Conservation (phyloP, 1,139 yeast species). For the Meyerozyma sp. region DNA sequence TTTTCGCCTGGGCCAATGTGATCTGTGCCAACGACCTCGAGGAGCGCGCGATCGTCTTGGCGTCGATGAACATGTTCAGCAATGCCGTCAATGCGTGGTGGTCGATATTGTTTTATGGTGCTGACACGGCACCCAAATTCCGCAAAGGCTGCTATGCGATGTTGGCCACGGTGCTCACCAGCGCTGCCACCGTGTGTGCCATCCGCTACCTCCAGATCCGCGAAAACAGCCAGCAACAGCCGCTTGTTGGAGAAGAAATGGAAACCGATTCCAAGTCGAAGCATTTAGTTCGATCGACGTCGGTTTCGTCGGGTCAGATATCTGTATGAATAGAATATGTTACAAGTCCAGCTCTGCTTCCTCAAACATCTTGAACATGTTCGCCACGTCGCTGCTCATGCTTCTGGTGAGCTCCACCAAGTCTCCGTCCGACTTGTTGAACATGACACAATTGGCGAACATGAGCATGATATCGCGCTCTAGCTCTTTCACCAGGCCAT, state of each 20-base stretch:
- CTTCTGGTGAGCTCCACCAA: slow-evolving; percentile 58
- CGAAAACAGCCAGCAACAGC: not conserved
- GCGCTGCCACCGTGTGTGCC: slow-evolving; percentile 3
- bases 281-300: not conserved
- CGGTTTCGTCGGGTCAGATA: not conserved
- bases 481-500: slow-evolving; percentile 54
- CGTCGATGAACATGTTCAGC: slow-evolving; percentile 61
- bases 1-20: slow-evolving; percentile 58
- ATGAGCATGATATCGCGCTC: slow-evolving; percentile 68
- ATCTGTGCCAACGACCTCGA: slow-evolving; percentile 50
- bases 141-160: slow-evolving; percentile 52
- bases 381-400: slow-evolving; percentile 57
- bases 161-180: slow-evolving; percentile 40
- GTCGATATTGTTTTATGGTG: slow-evolving; percentile 48
- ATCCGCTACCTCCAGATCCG: slow-evolving; percentile 5
- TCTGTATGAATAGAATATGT: not conserved
- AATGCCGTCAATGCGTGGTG: slow-evolving; percentile 64
- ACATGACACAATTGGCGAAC: slow-evolving; percentile 85
- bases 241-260: not conserved
- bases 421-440: slow-evolving; percentile 62
- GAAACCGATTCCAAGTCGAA: not conserved
- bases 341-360: slow-evolving; percentile 18
- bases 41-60: slow-evolving; percentile 53
- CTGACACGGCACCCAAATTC: slow-evolving; percentile 46
- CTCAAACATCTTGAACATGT: slow-evolving; percentile 46